Evolutionary conservation across 2,329 filamentous ascomycete species (phyloP), one percentile per base, ranked within the genome.

Genomic region (Pseudonectria foliicola): DNA sequence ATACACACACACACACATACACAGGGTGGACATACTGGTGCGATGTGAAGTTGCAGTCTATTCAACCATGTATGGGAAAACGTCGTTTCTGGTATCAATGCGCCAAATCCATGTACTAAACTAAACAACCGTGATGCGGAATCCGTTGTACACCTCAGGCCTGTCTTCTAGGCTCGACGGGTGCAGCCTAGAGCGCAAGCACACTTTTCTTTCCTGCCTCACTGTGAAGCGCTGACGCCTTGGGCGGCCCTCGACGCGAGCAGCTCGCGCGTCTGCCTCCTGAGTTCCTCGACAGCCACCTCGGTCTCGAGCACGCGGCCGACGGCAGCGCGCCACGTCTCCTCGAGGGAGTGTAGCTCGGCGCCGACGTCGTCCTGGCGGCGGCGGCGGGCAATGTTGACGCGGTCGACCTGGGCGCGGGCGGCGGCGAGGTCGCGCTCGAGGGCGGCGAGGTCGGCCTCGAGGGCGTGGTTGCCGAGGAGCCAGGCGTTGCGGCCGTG

Each of bases 401-500:
- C 68, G 25, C 74, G 57, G 55, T 95, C 88, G 31, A 88, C 73
- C 45, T 84, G 77, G 39, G 73, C 69, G 57, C 80, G 81, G 13
- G 74, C 65, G 26, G 68, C 71, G 11, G 77, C 80, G 32, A 96
- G 68, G 51, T 95, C 87, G 29, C 69, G 68, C 68, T 96, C 90
- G 16, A 93, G 54, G 10, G 60, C 60, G 33, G 72, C 71, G 14
- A 63, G 48, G 27, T 86, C 73, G 28, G 77, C 75, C 62, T 95
- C 90, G 13, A 88, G 61, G 47, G 85, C 78, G 49, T 81, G 77
- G 60, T 98, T 98, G 6, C 77, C 77, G 7, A 94, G 73, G 36
- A 98, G 70, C 90, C 92, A 96, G 8, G 86, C 82, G 59, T 95
- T 95, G 63, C 86, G 86, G 47, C 90, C 92, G 60, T 81, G 81